These are phyloP conservation scores for Cryptococcus maquisensis DNA, from an alignment of 1,284 basidiomycete genomes.

Conservation along the genomic window DNA sequence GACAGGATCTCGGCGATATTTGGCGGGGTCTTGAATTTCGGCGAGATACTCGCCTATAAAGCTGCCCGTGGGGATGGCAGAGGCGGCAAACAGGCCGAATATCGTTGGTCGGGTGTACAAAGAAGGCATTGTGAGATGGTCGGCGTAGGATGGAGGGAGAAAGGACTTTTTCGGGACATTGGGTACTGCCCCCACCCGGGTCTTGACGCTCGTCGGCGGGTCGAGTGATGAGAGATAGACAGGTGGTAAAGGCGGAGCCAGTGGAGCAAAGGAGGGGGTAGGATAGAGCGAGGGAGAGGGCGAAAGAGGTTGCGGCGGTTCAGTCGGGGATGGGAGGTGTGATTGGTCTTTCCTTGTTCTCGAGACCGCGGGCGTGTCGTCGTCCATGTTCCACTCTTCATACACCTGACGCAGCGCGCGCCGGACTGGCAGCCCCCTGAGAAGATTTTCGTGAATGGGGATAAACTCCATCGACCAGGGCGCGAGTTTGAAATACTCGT, in stretches of 20 bases:
- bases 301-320: slow-evolving; percentile 33
- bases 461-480: slow-evolving; percentile 48
- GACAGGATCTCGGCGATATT: slow-evolving; percentile 50
- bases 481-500: slow-evolving; percentile 34
- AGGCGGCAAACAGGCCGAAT: slow-evolving; percentile 42
- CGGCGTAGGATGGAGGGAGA: slow-evolving; percentile 37
- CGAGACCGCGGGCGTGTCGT: background rate
- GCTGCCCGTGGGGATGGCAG: slow-evolving; percentile 16
- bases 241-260: slow-evolving; percentile 45
- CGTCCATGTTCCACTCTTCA: slow-evolving; percentile 41
- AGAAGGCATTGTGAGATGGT: slow-evolving; percentile 20
- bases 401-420: slow-evolving; percentile 33
- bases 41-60: slow-evolving; percentile 46
- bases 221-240: slow-evolving; percentile 33
- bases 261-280: slow-evolving; percentile 51
- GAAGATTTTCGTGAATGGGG: slow-evolving; percentile 40
- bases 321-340: slow-evolving; percentile 43
- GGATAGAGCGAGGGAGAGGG: slow-evolving; percentile 34
- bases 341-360: slow-evolving; percentile 29
- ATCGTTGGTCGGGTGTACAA: slow-evolving; percentile 41
- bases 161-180: slow-evolving; percentile 20
- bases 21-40: slow-evolving; percentile 38
- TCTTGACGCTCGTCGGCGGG: slow-evolving; percentile 6
- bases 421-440: slow-evolving; percentile 30
- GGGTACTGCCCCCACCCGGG: slow-evolving; percentile 22